phyloP scores from a whole-genome alignment of 257 asterid species.

The Rauvolfia tetraphylla region DNA sequence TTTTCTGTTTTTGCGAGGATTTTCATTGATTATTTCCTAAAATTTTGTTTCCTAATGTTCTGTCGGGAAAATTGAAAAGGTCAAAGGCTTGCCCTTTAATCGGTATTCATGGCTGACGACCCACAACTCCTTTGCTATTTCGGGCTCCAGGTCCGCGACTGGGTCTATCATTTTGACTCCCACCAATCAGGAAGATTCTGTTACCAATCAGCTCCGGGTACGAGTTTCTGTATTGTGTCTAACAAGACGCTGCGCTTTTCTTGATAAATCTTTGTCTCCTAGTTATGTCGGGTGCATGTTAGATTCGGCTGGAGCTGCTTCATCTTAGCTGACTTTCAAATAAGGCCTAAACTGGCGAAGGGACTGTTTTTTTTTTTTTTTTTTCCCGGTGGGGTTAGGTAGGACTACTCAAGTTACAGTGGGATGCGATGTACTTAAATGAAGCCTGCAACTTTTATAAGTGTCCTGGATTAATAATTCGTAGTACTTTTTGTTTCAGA shows the following conservation, averaged over 20 bases:
- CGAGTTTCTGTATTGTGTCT: neutral
- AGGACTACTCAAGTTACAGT: neutral
- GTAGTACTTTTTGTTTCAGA: no score
- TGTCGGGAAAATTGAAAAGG: neutral
- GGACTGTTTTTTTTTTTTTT: no score
- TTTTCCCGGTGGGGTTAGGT: no score
- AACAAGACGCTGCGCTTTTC: neutral
- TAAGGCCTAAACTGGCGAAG: neutral
- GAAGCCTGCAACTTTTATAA: neutral
- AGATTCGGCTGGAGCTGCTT: neutral
- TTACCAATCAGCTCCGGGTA: conserved; percentile 62
- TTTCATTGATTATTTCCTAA: neutral
- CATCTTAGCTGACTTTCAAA: neutral
- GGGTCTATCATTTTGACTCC: conserved; percentile 62
- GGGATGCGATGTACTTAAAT: neutral
- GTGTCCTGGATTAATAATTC: no score
- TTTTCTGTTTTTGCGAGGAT: neutral
- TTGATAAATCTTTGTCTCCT: neutral
- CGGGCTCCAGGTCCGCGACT: conserved; percentile 46
- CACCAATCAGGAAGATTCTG: conserved; percentile 67
- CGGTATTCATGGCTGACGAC: conserved; percentile 83
- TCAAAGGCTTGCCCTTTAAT: conserved; percentile 52
- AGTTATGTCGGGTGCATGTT: neutral
- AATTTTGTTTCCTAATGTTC: neutral
- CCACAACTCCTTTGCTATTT: conserved; percentile 69